phyloP scores from a whole-genome alignment of 495 filamentous ascomycete genomes.

The Xylaria curta region DNA sequence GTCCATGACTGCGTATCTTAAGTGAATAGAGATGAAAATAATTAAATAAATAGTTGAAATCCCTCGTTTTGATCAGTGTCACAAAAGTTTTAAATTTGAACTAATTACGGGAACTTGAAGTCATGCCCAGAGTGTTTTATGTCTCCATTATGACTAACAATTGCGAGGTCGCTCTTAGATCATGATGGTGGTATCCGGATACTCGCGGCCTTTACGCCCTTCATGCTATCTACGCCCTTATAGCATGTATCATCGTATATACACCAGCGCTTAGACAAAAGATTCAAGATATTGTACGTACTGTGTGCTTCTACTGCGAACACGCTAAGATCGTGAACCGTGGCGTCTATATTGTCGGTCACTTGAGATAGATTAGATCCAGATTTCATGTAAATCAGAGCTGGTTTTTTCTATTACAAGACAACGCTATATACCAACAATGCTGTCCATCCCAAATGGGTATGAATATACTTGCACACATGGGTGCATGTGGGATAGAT shows the following conservation, averaged over 20 bases:
- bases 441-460: background rate
- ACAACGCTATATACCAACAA: background rate
- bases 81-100: background rate
- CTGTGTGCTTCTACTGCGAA: background rate
- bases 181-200: background rate
- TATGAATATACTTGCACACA: background rate
- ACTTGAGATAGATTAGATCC: background rate
- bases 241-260: background rate
- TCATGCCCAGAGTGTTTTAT: background rate
- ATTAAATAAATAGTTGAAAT: background rate
- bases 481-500: background rate
- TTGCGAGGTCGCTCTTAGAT: background rate
- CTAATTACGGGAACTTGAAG: background rate
- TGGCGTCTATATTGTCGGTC: background rate
- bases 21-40: background rate
- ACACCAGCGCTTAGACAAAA: too few species aligned
- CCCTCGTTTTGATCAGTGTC: background rate
- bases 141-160: conserved; percentile 17
- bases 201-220: conserved; percentile 1
- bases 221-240: background rate
- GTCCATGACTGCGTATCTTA: conserved; percentile 35
- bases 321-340: background rate
- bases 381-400: background rate
- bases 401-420: background rate
- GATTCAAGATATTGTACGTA: background rate